Percentiles rank a stretch among this genome's conserved stretches.
These are phyloP conservation scores for Taxillus chinensis DNA, from an alignment of 164 flowering plant genomes.

Conservation along the genomic window DNA sequence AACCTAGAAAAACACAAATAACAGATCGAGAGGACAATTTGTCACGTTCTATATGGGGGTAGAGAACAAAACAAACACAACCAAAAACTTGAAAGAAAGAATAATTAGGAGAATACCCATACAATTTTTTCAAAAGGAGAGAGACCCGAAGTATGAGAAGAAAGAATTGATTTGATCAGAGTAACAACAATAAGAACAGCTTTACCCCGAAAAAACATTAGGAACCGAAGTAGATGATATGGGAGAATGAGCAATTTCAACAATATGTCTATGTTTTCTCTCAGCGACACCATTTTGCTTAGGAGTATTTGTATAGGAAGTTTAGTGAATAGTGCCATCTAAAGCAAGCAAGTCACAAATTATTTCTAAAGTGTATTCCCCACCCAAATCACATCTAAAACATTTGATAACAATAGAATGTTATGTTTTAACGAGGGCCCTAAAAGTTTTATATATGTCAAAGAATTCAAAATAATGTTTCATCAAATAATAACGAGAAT, in stretches of 20 bases:
- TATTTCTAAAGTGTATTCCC: not conserved
- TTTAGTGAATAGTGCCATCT: not conserved
- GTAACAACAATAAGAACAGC: too few species aligned
- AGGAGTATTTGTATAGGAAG: not conserved
- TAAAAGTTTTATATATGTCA: not conserved
- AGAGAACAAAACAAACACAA: not conserved
- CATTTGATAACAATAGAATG: not conserved
- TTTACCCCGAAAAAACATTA: too few species aligned
- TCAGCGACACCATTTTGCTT: conserved; percentile 2
- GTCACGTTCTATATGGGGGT: not conserved
- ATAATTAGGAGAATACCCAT: not conserved
- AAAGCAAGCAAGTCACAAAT: not conserved
- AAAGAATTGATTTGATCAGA: too few species aligned
- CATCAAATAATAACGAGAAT: not conserved
- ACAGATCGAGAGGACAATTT: not conserved
- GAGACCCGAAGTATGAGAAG: not conserved
- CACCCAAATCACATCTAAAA: conserved; percentile 3
- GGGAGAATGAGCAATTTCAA: too few species aligned
- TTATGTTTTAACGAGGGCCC: not conserved
- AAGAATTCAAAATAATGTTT: not conserved
- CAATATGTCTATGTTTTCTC: not conserved
- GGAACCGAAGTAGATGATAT: too few species aligned
- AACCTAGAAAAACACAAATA: too few species aligned
- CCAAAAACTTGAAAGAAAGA: not conserved
- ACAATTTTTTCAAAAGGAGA: not conserved